phyloP scores from a whole-genome alignment of 495 filamentous ascomycete species.

The Penicillium arizonense region DNA sequence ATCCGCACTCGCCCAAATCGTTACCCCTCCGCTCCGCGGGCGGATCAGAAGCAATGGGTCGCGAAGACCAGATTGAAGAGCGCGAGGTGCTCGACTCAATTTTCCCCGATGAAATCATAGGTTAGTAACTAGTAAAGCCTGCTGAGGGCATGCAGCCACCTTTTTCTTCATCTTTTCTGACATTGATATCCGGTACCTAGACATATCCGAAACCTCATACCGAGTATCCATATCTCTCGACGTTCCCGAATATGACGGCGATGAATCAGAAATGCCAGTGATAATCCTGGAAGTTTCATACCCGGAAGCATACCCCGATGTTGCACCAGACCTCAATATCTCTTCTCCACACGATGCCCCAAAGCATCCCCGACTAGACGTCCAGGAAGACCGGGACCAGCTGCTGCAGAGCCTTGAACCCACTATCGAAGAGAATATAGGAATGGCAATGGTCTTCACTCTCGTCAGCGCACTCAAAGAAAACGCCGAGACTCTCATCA shows the following conservation, averaged over 20 bases:
- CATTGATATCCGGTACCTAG: slow-evolving; percentile 40
- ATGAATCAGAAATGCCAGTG: slow-evolving; percentile 46
- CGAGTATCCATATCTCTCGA: slow-evolving; percentile 81
- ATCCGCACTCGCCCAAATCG: slow-evolving; percentile 1
- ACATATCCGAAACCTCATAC: slow-evolving; percentile 83
- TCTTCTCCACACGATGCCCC: slow-evolving; percentile 65
- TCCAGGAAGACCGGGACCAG: slow-evolving; percentile 65
- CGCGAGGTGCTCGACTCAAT: slow-evolving; percentile 97
- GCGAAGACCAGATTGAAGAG: slow-evolving; percentile 93
- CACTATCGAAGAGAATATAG: slow-evolving; percentile 83
- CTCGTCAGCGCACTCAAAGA: slow-evolving; percentile 86
- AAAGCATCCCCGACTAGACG: slow-evolving; percentile 59
- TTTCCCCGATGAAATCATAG: slow-evolving; percentile 95
- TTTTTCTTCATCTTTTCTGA: background rate
- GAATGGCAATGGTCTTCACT: slow-evolving; percentile 98
- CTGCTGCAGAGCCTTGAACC: slow-evolving; percentile 67
- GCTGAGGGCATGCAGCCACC: no score
- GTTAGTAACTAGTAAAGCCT: slow-evolving; percentile 38
- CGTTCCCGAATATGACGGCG: slow-evolving; percentile 58
- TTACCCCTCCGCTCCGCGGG: slow-evolving; percentile 38
- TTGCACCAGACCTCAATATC: slow-evolving; percentile 76
- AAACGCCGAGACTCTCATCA: slow-evolving; percentile 74
- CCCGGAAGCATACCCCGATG: slow-evolving; percentile 83
- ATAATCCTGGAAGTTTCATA: slow-evolving; percentile 81
- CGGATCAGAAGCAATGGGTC: slow-evolving; percentile 66